Conservation (phyloP, 1,139 yeast species). For the Saccharomyces hybrid region DNA sequence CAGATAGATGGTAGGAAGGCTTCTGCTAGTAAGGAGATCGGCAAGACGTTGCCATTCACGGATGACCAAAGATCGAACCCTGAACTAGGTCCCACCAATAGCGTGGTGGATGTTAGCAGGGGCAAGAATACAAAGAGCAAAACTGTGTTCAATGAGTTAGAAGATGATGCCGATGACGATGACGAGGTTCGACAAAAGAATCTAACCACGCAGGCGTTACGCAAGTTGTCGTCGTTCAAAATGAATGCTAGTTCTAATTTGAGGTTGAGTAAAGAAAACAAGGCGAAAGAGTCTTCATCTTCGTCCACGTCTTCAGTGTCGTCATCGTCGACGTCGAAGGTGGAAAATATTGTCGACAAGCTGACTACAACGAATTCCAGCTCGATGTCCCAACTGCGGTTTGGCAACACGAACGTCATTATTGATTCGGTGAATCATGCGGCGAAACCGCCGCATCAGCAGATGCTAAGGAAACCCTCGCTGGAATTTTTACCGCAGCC, state of each 20-base stretch:
- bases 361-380: conserved; percentile 3
- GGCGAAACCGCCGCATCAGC: background rate
- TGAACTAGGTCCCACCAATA: conserved; percentile 6
- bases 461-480: conserved; percentile 10
- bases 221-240: conserved; percentile 25
- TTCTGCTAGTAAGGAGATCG: conserved; percentile 24
- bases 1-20: conserved; percentile 6
- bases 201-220: conserved; percentile 35
- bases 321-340: background rate
- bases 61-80: conserved; percentile 12
- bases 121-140: conserved; percentile 2
- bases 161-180: conserved; percentile 6
- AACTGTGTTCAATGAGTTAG: background rate
- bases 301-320: background rate
- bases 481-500: conserved; percentile 16
- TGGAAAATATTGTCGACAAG: background rate
- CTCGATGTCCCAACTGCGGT: conserved; percentile 15
- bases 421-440: conserved; percentile 9
- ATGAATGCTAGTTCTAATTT: background rate
- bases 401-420: conserved; percentile 16
- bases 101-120: background rate
- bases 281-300: background rate
- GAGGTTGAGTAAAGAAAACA: background rate
- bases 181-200: conserved; percentile 27
- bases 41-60: conserved; percentile 29